A percentile compares a stretch with the other conserved stretches of the same genome.
Evolutionary conservation across 1,284 basidiomycete genomes (phyloP).

Genomic region (Inonotus obliquus): DNA sequence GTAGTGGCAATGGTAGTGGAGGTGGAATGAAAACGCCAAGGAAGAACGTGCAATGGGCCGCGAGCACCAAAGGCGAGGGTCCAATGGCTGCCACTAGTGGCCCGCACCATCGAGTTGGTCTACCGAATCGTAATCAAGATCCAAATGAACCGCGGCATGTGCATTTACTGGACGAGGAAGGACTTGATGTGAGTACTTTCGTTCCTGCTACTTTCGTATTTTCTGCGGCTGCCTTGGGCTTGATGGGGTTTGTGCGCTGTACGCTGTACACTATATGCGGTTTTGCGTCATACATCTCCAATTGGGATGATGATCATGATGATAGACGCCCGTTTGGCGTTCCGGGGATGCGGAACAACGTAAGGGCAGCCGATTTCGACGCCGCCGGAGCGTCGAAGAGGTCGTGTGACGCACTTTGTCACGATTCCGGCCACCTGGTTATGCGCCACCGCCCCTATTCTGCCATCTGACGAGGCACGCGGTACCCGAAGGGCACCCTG

Average conservation of each 20-base stretch:
- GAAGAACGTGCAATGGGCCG: conserved; percentile 43
- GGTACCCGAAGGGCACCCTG: background rate
- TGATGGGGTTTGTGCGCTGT: background rate
- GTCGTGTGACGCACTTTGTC: background rate
- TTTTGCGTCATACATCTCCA: no score
- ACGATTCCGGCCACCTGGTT: no score
- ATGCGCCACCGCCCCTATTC: background rate
- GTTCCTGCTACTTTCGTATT: background rate
- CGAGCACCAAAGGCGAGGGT: conserved; percentile 15
- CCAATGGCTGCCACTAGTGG: conserved; percentile 1
- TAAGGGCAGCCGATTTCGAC: background rate
- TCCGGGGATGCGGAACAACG: background rate
- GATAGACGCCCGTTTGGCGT: background rate
- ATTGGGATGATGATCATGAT: background rate
- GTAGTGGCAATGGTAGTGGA: background rate
- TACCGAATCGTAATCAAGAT: background rate
- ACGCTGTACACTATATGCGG: background rate
- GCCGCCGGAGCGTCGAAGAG: background rate
- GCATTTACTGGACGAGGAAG: conserved; percentile 43
- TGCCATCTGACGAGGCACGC: background rate
- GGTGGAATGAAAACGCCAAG: conserved; percentile 39
- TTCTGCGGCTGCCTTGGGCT: background rate
- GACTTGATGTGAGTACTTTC: conserved; percentile 37
- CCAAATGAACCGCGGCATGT: conserved; percentile 11
- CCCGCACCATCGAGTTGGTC: background rate